A percentile compares a stretch with the other conserved stretches of the same genome.
Evolutionary conservation across 2,329 filamentous ascomycete species (phyloP).

Genomic region (Pseudogymnoascus sp.): DNA sequence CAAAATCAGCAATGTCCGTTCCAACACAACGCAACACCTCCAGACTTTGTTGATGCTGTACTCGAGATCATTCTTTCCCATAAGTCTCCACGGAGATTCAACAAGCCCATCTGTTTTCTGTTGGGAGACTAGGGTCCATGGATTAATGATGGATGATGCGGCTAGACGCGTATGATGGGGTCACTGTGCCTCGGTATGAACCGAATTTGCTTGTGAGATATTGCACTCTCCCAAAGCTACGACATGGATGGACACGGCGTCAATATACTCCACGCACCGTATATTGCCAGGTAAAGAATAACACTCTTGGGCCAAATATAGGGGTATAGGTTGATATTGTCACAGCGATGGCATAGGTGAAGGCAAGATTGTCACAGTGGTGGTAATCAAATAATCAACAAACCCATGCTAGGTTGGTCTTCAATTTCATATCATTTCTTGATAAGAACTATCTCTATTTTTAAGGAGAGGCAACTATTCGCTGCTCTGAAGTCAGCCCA

Average conservation of each 20-base stretch:
- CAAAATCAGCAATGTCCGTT: neutral
- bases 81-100: neutral
- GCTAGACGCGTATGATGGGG: neutral
- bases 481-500: neutral
- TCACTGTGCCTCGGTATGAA: neutral
- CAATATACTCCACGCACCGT: neutral
- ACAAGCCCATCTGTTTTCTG: neutral
- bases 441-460: slow-evolving; percentile 1
- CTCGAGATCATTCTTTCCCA: neutral
- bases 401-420: neutral
- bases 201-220: slow-evolving; percentile 5
- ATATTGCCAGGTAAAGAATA: neutral
- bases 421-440: slow-evolving; percentile 2
- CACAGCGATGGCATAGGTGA: neutral
- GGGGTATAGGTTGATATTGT: neutral
- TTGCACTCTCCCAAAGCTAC: neutral
- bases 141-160: neutral
- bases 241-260: neutral
- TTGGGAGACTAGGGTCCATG: neutral
- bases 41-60: neutral
- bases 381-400: neutral
- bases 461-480: neutral
- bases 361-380: neutral
- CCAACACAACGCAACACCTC: neutral
- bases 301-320: neutral